Evolutionary conservation across 2,329 filamentous ascomycete species (phyloP).

Genomic region (Colletotrichum sp.): DNA sequence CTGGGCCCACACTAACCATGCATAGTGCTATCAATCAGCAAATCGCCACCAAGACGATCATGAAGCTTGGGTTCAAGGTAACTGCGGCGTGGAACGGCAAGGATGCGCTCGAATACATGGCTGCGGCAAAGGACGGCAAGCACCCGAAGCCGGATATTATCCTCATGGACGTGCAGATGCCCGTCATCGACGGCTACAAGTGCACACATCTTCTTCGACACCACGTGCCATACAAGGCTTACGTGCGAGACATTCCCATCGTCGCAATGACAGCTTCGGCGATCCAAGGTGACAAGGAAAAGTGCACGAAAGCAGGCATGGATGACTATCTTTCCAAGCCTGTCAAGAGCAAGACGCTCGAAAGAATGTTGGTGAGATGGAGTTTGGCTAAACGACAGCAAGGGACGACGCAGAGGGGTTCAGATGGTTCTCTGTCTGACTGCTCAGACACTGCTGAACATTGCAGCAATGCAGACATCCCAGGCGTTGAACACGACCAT

Average conservation of each 20-base stretch:
- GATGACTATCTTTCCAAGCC: conserved; percentile 79
- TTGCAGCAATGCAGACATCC: conserved; percentile 46
- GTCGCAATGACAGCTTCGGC: conserved; percentile 84
- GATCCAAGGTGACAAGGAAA: conserved; percentile 78
- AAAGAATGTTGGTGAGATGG: conserved; percentile 77
- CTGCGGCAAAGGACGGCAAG: conserved; percentile 54
- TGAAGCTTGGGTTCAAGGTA: conserved; percentile 74
- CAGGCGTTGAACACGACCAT: conserved; percentile 29
- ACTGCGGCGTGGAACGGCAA: conserved; percentile 78
- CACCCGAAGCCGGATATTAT: conserved; percentile 73
- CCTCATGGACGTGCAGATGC: conserved; percentile 80
- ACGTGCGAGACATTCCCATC: conserved; percentile 69
- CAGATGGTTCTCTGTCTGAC: conserved; percentile 37
- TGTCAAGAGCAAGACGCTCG: conserved; percentile 70
- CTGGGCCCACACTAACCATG: conserved; percentile 12
- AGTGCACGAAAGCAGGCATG: conserved; percentile 77
- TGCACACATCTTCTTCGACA: conserved; percentile 77
- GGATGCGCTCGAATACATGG: conserved; percentile 77
- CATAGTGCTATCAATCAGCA: conserved; percentile 71
- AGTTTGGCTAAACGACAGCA: conserved; percentile 40
- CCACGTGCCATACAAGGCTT: conserved; percentile 66
- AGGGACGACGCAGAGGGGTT: conserved; percentile 8
- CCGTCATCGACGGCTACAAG: conserved; percentile 78
- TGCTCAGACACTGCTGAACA: conserved; percentile 51
- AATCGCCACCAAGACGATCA: conserved; percentile 77